Evolutionary conservation across 2,329 filamentous ascomycete species (phyloP).

Genomic region (Emmonsiellopsis sp.): DNA sequence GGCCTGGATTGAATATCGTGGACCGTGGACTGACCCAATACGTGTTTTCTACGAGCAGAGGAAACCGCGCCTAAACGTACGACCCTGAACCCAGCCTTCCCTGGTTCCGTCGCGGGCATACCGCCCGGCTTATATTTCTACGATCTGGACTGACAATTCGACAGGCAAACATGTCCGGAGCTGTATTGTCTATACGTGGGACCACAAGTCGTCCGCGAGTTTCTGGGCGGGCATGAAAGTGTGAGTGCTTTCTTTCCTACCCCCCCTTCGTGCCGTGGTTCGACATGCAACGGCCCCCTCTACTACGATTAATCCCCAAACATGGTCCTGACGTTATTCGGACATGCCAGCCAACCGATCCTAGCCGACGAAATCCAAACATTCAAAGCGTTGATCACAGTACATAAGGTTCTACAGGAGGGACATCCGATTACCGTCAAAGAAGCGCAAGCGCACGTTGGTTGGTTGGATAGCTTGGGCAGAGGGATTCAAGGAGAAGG

Average conservation of each 20-base stretch:
- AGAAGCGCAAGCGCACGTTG: slow-evolving; percentile 79
- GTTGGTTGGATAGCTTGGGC: slow-evolving; percentile 88
- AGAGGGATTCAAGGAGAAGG: slow-evolving; percentile 73
- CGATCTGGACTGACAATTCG: slow-evolving; percentile 32
- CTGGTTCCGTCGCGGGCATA: slow-evolving; percentile 3
- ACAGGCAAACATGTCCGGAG: slow-evolving; percentile 87
- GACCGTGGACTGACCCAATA: slow-evolving; percentile 9
- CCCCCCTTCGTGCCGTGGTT: background rate
- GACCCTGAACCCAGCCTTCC: slow-evolving; percentile 7
- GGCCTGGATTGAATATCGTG: background rate
- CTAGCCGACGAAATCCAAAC: slow-evolving; percentile 97
- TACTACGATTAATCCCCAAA: background rate
- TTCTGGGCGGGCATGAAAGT: slow-evolving; percentile 99
- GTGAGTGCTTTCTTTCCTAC: slow-evolving; percentile 44
- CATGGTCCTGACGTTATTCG: background rate
- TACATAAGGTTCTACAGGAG: slow-evolving; percentile 96
- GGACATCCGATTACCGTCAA: slow-evolving; percentile 80
- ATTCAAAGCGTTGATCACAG: slow-evolving; percentile 94
- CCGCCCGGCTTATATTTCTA: slow-evolving; percentile 82
- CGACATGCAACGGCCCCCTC: background rate
- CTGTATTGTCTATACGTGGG: slow-evolving; percentile 98
- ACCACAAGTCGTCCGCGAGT: slow-evolving; percentile 87
- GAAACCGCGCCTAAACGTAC: slow-evolving; percentile 60
- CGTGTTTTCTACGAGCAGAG: slow-evolving; percentile 33
- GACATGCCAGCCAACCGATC: slow-evolving; percentile 70